Percentiles rank a stretch among this genome's conserved stretches.
phyloP scores from a whole-genome alignment of 2,329 filamentous ascomycete species.

The Trichoderma afroharzianum region DNA sequence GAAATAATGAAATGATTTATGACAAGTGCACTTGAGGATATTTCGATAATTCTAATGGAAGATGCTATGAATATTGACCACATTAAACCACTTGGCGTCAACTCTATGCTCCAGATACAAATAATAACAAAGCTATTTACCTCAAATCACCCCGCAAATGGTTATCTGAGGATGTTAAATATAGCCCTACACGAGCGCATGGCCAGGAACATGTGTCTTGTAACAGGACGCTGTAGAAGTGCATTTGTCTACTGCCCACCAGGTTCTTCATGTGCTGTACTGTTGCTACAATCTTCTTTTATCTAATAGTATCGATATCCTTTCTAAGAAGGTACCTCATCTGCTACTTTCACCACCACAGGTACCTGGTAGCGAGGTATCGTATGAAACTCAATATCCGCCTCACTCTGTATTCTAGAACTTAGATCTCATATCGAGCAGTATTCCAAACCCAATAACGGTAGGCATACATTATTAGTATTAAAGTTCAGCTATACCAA shows the following conservation, averaged over 20 bases:
- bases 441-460: not conserved
- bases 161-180: not conserved
- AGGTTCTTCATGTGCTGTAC: not conserved
- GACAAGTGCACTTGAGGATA: not conserved
- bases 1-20: not conserved
- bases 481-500: not conserved
- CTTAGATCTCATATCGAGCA: not conserved
- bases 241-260: too few species aligned
- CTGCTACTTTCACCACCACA: not conserved
- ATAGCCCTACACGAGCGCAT: not conserved
- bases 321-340: not conserved
- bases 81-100: not conserved
- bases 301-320: not conserved
- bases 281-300: not conserved
- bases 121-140: not conserved
- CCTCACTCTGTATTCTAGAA: not conserved
- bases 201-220: not conserved
- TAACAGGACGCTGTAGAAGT: not conserved
- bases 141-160: not conserved
- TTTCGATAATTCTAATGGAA: not conserved
- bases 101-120: not conserved
- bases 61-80: not conserved
- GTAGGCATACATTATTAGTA: not conserved
- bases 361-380: not conserved
- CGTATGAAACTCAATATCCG: not conserved